Evolutionary conservation across 2,329 filamentous ascomycete genomes (phyloP).

Genomic region (Penicillium hesseltinei): DNA sequence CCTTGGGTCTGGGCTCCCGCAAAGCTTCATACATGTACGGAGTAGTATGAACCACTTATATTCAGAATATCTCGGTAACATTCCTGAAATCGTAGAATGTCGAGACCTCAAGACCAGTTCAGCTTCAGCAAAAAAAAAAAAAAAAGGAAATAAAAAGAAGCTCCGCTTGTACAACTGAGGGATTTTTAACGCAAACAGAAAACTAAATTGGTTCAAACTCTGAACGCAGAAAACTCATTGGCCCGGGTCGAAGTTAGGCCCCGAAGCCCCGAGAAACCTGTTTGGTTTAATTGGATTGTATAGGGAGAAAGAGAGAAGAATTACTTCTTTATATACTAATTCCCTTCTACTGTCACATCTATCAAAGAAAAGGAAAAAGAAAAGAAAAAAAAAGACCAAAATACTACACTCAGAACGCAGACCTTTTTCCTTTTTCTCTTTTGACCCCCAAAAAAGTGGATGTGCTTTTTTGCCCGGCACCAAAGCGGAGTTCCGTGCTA

Average conservation of each 20-base stretch:
- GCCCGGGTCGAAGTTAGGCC: constrained; percentile 20
- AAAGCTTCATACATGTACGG: not conserved
- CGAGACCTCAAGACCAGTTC: not conserved
- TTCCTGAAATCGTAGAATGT: not conserved
- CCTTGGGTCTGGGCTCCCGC: not conserved
- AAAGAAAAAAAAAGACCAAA: no score
- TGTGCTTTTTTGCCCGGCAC: not conserved
- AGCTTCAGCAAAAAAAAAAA: no score
- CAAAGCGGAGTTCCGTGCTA: constrained; percentile 14
- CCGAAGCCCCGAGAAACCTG: constrained; percentile 18
- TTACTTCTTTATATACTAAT: not conserved
- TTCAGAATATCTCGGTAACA: not conserved
- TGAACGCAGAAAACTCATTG: not conserved
- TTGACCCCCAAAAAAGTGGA: constrained; percentile 5
- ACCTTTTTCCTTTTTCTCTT: not conserved
- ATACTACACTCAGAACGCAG: not conserved
- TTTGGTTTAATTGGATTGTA: not conserved
- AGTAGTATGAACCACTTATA: no score
- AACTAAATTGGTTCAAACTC: constrained; percentile 1
- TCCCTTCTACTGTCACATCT: not conserved
- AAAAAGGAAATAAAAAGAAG: not conserved
- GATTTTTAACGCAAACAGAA: constrained; percentile 10
- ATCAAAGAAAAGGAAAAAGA: not conserved
- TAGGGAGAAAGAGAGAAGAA: not conserved
- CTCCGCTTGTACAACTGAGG: constrained; percentile 10